Evolutionary conservation across 148 eudicot species (phyloP), one percentile per base, ranked within the genome.

Genomic region (Selenicereus undatus): DNA sequence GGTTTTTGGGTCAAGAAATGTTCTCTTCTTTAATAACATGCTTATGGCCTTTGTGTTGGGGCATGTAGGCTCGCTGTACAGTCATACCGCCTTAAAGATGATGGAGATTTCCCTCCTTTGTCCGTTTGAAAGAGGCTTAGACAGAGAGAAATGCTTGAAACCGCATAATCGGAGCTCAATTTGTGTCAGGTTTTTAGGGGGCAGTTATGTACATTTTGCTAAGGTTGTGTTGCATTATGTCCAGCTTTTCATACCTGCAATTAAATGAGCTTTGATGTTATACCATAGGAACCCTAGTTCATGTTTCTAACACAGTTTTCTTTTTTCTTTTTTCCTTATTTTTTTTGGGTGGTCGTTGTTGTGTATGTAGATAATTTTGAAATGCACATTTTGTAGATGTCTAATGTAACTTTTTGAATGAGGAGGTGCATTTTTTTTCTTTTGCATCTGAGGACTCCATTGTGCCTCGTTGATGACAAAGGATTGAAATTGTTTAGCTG

Each of bases 21-120:
- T 50, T 2, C 20, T 24, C 42, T 80, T 79, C 35, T 60, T 75
- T 36, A 71, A 48, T 36, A 73, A 65, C 74, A 13, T 17, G 42
- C 42, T 56, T 74, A 66, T 27, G 71, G 39, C 69, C 21, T 82
- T 73, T 42, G 56, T 79, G 79, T 82, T 82, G 80, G 69, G 81
- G 82, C 51, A 35, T 90, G 85, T 82, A 93, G 97, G 91, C 78
- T 88, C 45, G 35, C 81, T 58, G 78, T 78, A 64, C 83, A 82
- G 80, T 85, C 93, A 5, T 93, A 90, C 88, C 91, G 76, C 65
- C 87, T 96, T 11, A 92, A 89, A 86, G 91, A 96, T 79, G 94
- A 95, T 51, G 98, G 89, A 39, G 99, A 96, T 81, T 96, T 96
- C 82, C 99, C 99, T 2, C 98, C 99, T 71, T 75, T 96, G 85